Conservation (phyloP, 1,284 basidiomycete species). For the Marasmius tenuissimus region DNA sequence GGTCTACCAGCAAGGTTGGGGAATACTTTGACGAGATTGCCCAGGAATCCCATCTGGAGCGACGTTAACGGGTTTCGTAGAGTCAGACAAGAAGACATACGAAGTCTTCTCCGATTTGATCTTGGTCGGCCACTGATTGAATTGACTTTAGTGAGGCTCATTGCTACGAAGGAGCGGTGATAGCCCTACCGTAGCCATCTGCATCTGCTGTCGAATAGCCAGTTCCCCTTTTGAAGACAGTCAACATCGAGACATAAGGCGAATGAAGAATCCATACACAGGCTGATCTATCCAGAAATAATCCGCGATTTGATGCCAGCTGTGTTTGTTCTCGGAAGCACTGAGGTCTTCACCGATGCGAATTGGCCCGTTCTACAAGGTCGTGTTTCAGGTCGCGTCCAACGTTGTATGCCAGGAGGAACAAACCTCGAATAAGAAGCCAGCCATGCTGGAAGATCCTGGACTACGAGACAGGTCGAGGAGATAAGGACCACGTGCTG, state of each 20-base stretch:
- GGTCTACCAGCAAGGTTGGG: conserved; percentile 61
- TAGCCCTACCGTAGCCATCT: conserved; percentile 50
- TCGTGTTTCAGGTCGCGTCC: background rate
- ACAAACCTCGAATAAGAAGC: conserved; percentile 62
- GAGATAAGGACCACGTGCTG: background rate
- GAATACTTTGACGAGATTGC: conserved; percentile 67
- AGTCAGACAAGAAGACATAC: conserved; percentile 36
- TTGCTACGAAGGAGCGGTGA: background rate
- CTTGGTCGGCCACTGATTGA: conserved; percentile 57
- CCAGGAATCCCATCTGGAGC: conserved; percentile 61
- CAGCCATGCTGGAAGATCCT: conserved; percentile 67
- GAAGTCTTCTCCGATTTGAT: conserved; percentile 70
- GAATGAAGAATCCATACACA: conserved; percentile 42
- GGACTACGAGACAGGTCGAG: conserved; percentile 40
- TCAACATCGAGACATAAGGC: background rate
- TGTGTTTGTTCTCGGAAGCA: conserved; percentile 48
- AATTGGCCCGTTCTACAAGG: conserved; percentile 64
- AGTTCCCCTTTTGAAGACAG: conserved; percentile 41
- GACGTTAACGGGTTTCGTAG: background rate
- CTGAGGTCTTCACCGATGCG: conserved; percentile 50
- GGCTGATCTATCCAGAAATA: conserved; percentile 76
- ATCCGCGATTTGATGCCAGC: conserved; percentile 63
- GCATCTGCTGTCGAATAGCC: conserved; percentile 68
- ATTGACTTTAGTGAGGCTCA: background rate
- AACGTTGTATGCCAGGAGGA: background rate